Conservation (phyloP, 768 basidiomycete genomes). For the Butyriboletus loyo region DNA sequence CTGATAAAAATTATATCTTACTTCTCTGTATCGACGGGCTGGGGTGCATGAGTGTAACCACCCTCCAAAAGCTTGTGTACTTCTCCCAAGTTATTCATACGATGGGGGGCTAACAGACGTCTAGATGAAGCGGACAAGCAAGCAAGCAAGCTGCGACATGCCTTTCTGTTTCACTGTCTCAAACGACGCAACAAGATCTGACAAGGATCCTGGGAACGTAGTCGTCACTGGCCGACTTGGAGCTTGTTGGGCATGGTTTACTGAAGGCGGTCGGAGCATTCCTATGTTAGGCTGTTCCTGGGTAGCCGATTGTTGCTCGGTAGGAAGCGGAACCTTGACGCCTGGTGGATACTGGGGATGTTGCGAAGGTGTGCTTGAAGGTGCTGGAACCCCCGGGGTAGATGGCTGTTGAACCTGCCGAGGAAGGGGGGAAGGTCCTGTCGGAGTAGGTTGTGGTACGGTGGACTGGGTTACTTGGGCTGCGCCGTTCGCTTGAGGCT, state of each 20-base stretch:
- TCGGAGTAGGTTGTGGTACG: conserved; percentile 32
- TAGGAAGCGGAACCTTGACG: conserved; percentile 49
- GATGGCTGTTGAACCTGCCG: conserved; percentile 46
- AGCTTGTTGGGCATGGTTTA: conserved; percentile 42
- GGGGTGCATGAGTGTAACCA: conserved; percentile 84
- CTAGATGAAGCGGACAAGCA: background rate
- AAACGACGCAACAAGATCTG: conserved; percentile 91
- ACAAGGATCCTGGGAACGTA: conserved; percentile 80
- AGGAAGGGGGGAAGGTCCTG: conserved; percentile 47
- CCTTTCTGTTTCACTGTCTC: conserved; percentile 97
- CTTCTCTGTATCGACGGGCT: conserved; percentile 96
- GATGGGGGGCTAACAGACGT: conserved; percentile 56
- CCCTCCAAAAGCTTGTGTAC: conserved; percentile 92
- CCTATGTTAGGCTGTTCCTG: conserved; percentile 37
- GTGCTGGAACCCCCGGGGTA: conserved; percentile 22
- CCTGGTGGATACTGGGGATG: conserved; percentile 66
- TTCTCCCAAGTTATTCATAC: conserved; percentile 83
- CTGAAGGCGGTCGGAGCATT: conserved; percentile 53
- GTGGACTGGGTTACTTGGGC: conserved; percentile 23
- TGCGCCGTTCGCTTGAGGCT: conserved; percentile 37
- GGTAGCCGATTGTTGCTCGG: conserved; percentile 37
- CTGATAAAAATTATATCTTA: conserved; percentile 44
- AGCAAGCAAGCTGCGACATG: conserved; percentile 34
- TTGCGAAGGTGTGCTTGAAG: conserved; percentile 23
- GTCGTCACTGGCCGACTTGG: conserved; percentile 40